Evolutionary conservation across 257 asterid genomes (phyloP).

Genomic region (Cynanchum wilfordii): DNA sequence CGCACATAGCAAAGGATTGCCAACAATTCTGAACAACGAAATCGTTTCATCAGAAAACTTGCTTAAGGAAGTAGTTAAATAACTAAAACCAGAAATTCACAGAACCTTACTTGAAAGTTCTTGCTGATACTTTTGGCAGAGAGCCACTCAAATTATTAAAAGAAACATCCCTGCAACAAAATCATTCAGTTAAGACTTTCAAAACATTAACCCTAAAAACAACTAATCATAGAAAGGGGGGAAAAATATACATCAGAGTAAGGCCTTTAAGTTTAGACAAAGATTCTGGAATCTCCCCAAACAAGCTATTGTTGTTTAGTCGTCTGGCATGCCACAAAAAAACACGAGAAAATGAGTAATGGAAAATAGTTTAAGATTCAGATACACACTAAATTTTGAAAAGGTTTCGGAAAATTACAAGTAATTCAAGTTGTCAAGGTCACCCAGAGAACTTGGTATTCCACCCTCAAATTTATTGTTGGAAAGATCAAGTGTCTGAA

Average conservation of each 20-base stretch:
- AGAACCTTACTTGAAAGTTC: slow-evolving; percentile 68
- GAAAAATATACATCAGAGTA: slow-evolving; percentile 58
- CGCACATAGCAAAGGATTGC: slow-evolving; percentile 86
- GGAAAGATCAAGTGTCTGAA: slow-evolving; percentile 84
- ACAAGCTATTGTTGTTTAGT: slow-evolving; percentile 88
- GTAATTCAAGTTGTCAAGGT: slow-evolving; percentile 64
- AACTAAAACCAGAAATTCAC: background rate
- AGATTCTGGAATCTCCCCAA: slow-evolving; percentile 65
- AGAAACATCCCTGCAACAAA: slow-evolving; percentile 73
- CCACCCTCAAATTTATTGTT: slow-evolving; percentile 64
- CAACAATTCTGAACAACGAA: slow-evolving; percentile 51
- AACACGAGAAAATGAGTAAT: slow-evolving; percentile 23
- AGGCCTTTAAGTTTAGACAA: slow-evolving; percentile 64
- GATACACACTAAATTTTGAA: background rate
- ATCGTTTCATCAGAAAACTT: slow-evolving; percentile 16
- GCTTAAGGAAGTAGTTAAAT: background rate
- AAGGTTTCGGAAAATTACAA: slow-evolving; percentile 53
- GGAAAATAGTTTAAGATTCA: background rate
- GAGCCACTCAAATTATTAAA: slow-evolving; percentile 42
- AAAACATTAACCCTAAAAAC: background rate
- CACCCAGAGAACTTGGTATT: slow-evolving; percentile 67
- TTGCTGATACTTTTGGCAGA: slow-evolving; percentile 34
- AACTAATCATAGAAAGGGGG: background rate
- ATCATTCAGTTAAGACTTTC: background rate
- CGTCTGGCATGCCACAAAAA: slow-evolving; percentile 65